A percentile compares a stretch with the other conserved stretches of the same genome.
Conservation (phyloP, 371 early-diverging fungal species). For the Batrachochytrium dendrobatidis region DNA sequence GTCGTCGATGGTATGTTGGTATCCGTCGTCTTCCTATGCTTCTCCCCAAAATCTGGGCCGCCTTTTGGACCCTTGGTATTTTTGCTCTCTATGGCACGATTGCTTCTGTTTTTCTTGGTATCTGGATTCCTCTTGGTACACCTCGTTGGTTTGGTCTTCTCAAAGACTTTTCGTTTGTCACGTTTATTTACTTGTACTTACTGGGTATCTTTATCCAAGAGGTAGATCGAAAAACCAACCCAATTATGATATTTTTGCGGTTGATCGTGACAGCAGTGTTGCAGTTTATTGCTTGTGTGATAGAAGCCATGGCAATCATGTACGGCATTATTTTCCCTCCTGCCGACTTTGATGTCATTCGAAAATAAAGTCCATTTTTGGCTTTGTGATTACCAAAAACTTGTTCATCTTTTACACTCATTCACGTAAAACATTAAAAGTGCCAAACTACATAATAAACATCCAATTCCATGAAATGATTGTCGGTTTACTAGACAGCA, state of each 20-base stretch:
- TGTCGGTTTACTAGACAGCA: no score
- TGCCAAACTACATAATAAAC: no score
- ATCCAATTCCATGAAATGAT: no score
- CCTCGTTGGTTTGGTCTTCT: constrained; percentile 44
- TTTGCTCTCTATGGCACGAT: constrained; percentile 35
- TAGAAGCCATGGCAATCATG: constrained; percentile 41
- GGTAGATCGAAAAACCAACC: constrained; percentile 35
- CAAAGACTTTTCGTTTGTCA: constrained; percentile 37
- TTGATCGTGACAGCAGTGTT: constrained; percentile 33
- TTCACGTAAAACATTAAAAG: no score
- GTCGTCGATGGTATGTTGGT: constrained; percentile 47
- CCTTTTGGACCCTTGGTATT: constrained; percentile 45
- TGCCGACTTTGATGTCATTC: constrained; percentile 43
- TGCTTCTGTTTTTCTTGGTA: constrained; percentile 32
- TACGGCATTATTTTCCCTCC: constrained; percentile 42
- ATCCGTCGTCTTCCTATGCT: constrained; percentile 39
- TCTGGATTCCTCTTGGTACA: constrained; percentile 19
- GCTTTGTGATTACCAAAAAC: no score
- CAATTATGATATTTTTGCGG: constrained; percentile 25
- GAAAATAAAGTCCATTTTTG: no score
- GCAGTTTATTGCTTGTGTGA: constrained; percentile 35
- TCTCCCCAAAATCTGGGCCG: constrained; percentile 42
- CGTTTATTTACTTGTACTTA: constrained; percentile 40
- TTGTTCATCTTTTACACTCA: no score
- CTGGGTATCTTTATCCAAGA: constrained; percentile 44